Evolutionary conservation across 345 rosid species (phyloP).

Genomic region (Mercurialis annua): DNA sequence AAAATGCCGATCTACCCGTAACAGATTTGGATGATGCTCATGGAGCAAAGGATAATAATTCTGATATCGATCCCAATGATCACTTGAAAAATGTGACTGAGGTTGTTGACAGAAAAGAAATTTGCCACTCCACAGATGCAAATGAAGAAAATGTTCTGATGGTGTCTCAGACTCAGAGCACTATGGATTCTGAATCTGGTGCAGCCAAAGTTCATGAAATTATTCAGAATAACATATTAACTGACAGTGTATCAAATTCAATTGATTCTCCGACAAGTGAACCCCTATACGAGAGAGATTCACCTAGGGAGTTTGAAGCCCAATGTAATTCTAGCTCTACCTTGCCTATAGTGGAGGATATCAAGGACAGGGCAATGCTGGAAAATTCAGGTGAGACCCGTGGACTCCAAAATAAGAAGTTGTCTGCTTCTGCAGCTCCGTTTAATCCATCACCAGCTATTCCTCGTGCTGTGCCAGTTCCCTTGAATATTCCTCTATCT

Average conservation of each 20-base stretch:
- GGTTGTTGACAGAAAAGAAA: conserved; percentile 37
- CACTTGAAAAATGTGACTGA: conserved; percentile 30
- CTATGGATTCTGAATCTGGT: conserved; percentile 32
- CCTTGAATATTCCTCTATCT: conserved; percentile 60
- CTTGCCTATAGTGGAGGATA: conserved; percentile 41
- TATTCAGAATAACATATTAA: conserved; percentile 31
- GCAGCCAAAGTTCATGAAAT: conserved; percentile 35
- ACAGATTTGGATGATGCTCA: conserved; percentile 26
- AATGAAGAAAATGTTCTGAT: conserved; percentile 35
- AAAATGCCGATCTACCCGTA: conserved; percentile 26
- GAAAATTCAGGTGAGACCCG: conserved; percentile 42
- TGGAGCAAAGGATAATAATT: conserved; percentile 37
- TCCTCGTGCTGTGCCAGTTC: conserved; percentile 54
- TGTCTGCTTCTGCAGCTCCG: conserved; percentile 97
- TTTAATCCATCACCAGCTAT: conserved; percentile 71
- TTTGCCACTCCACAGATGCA: conserved; percentile 35
- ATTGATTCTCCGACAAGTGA: conserved; percentile 41
- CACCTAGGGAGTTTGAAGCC: conserved; percentile 31
- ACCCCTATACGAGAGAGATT: conserved; percentile 33
- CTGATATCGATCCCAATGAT: conserved; percentile 21
- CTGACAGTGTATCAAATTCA: conserved; percentile 36
- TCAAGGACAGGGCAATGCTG: conserved; percentile 52
- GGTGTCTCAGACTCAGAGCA: conserved; percentile 33
- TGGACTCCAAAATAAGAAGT: conserved; percentile 60
- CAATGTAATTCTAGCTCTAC: conserved; percentile 24